phyloP scores from a whole-genome alignment of 148 eudicot species.

The Cornus suecica region DNA sequence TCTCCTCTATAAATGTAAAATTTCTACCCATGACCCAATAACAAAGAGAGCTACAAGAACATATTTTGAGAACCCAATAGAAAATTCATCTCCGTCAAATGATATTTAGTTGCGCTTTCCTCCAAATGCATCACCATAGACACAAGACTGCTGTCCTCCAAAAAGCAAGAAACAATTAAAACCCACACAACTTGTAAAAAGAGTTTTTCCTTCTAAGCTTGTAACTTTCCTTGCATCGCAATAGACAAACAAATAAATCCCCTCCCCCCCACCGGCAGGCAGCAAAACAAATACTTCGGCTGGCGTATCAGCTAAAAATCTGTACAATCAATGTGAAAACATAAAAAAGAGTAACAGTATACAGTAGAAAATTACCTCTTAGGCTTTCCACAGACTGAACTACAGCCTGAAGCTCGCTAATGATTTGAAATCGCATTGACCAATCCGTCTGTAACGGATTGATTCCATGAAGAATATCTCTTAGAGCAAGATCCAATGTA shows the following conservation, averaged over 20 bases:
- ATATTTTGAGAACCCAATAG: too few species aligned
- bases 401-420: constrained; percentile 48
- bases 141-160: too few species aligned
- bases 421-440: constrained; percentile 50
- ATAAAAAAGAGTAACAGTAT: not conserved
- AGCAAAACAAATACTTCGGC: not conserved
- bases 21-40: too few species aligned
- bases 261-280: too few species aligned
- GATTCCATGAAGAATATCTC: constrained; percentile 54
- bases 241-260: not conserved
- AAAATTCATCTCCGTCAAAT: too few species aligned
- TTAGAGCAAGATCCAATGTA: constrained; percentile 48
- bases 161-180: too few species aligned
- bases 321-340: not conserved
- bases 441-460: constrained; percentile 61
- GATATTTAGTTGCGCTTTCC: too few species aligned
- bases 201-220: not conserved
- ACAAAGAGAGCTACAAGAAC: too few species aligned
- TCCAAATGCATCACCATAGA: too few species aligned
- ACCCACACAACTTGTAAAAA: too few species aligned
- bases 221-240: not conserved
- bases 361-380: constrained; percentile 51
- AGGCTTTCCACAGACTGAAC: constrained; percentile 65
- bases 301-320: not conserved
- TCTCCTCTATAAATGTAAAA: too few species aligned